phyloP scores from a whole-genome alignment of 2,329 filamentous ascomycete genomes.

The Sarocladiaceae sp. region DNA sequence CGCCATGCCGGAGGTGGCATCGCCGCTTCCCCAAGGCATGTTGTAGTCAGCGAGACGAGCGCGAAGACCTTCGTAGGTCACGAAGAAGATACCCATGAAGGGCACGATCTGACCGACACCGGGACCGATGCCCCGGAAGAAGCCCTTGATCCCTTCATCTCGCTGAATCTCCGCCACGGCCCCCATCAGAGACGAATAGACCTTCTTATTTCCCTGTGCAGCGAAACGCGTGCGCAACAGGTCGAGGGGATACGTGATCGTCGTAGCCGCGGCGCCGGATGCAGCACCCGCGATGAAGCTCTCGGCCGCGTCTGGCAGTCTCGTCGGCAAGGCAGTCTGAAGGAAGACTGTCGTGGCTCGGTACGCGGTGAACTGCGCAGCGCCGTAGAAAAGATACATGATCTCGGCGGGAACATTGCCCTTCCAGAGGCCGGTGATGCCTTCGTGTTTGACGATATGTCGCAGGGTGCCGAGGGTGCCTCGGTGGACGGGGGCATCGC shows the following conservation, averaged over 20 bases:
- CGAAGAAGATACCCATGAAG: slow-evolving; percentile 96
- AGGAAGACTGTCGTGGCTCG: slow-evolving; percentile 66
- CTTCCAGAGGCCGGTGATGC: slow-evolving; percentile 87
- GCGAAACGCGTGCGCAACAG: slow-evolving; percentile 90
- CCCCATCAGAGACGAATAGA: slow-evolving; percentile 67
- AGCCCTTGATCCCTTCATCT: slow-evolving; percentile 71
- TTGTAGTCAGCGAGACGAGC: slow-evolving; percentile 47
- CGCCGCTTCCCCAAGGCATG: slow-evolving; percentile 67
- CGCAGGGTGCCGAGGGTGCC: slow-evolving; percentile 71
- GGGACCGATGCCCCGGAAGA: slow-evolving; percentile 81
- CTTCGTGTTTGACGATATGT: slow-evolving; percentile 74
- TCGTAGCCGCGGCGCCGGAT: slow-evolving; percentile 77
- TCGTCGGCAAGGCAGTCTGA: slow-evolving; percentile 37
- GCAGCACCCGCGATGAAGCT: slow-evolving; percentile 78
- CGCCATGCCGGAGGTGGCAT: slow-evolving; percentile 74
- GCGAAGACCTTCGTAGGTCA: slow-evolving; percentile 73
- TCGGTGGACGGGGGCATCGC: slow-evolving; percentile 53
- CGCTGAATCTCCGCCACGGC: slow-evolving; percentile 67
- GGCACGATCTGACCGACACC: slow-evolving; percentile 84
- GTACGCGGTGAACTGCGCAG: slow-evolving; percentile 85
- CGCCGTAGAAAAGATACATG: slow-evolving; percentile 87
- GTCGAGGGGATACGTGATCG: slow-evolving; percentile 85
- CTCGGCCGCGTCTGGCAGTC: slow-evolving; percentile 60
- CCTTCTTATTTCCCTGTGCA: slow-evolving; percentile 74
- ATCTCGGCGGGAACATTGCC: slow-evolving; percentile 94